These are phyloP conservation scores for Sarocladium kiliense DNA, from an alignment of 2,329 filamentous ascomycete genomes.

Conservation along the genomic window DNA sequence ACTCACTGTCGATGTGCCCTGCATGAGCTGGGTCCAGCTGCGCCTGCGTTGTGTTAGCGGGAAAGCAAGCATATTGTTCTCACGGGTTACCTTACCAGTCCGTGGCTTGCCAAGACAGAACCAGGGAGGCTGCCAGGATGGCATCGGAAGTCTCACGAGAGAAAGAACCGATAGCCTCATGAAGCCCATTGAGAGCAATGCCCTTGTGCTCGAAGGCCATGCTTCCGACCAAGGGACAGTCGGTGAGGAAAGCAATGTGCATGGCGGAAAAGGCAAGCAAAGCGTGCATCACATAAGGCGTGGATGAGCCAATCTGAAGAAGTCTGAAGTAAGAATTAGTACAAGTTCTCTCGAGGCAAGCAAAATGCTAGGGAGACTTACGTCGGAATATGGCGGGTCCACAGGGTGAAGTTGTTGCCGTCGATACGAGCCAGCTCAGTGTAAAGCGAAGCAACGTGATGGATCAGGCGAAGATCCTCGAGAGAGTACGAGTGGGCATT, in stretches of 20 bases:
- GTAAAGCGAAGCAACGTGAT: conserved; percentile 83
- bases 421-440: conserved; percentile 73
- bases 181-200: conserved; percentile 78
- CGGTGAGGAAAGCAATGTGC: conserved; percentile 84
- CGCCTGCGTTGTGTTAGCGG: conserved; percentile 49
- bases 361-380: conserved; percentile 44
- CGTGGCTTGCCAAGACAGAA: conserved; percentile 92
- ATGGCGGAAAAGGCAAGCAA: conserved; percentile 91
- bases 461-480: conserved; percentile 81
- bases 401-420: conserved; percentile 80
- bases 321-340: conserved; percentile 16
- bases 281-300: conserved; percentile 90
- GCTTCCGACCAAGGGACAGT: conserved; percentile 78
- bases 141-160: conserved; percentile 85
- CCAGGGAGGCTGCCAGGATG: conserved; percentile 82
- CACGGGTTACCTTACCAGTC: conserved; percentile 63
- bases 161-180: conserved; percentile 81
- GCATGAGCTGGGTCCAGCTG: conserved; percentile 88
- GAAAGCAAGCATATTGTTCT: neutral
- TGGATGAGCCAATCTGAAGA: conserved; percentile 73
- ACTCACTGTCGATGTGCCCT: conserved; percentile 81
- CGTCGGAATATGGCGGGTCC: conserved; percentile 90
- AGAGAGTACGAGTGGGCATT: conserved; percentile 67
- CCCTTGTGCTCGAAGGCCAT: conserved; percentile 87
- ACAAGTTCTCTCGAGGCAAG: neutral